Evolutionary conservation across 176 grass and related monocot species (phyloP).

Genomic region (Puya raimondii): DNA sequence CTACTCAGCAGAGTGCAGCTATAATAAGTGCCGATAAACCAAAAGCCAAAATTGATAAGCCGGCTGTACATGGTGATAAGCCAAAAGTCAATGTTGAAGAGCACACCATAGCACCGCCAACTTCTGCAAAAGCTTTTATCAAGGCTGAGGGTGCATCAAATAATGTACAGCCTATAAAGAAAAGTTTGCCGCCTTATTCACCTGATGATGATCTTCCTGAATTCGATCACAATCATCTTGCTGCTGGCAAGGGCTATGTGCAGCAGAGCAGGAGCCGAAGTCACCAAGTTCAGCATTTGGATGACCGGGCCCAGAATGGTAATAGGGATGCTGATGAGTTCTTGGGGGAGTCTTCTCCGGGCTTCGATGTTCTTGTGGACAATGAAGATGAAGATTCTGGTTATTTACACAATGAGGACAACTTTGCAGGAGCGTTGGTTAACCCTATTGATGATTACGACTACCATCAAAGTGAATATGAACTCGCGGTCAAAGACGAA

Average conservation of each 20-base stretch:
- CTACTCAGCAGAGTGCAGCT: slow-evolving; percentile 11
- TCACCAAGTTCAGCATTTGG: slow-evolving; percentile 27
- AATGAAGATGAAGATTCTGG: slow-evolving; percentile 53
- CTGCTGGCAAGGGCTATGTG: slow-evolving; percentile 27
- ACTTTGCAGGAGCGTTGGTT: slow-evolving; percentile 42
- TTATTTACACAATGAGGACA: slow-evolving; percentile 55
- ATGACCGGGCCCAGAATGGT: slow-evolving; percentile 57
- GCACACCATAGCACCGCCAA: slow-evolving; percentile 11
- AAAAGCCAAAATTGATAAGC: slow-evolving; percentile 17
- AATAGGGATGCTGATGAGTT: slow-evolving; percentile 59
- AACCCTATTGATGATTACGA: slow-evolving; percentile 70
- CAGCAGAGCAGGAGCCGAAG: slow-evolving; percentile 36
- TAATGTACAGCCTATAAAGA: slow-evolving; percentile 20
- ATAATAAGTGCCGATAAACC: slow-evolving; percentile 16
- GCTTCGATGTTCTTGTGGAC: slow-evolving; percentile 93
- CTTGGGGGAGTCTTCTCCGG: slow-evolving; percentile 68
- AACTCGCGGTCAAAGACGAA: slow-evolving; percentile 37
- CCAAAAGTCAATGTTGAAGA: slow-evolving; percentile 13
- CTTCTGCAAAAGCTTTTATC: slow-evolving; percentile 22
- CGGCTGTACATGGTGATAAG: slow-evolving; percentile 23
- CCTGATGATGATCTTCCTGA: slow-evolving; percentile 41
- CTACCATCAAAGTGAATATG: slow-evolving; percentile 48
- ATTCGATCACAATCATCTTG: slow-evolving; percentile 31
- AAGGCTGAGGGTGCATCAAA: slow-evolving; percentile 28
- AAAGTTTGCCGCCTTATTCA: slow-evolving; percentile 17